Base-by-base conservation (phyloP, 1,284 basidiomycete species). In the Tylopilus sp. region DNA sequence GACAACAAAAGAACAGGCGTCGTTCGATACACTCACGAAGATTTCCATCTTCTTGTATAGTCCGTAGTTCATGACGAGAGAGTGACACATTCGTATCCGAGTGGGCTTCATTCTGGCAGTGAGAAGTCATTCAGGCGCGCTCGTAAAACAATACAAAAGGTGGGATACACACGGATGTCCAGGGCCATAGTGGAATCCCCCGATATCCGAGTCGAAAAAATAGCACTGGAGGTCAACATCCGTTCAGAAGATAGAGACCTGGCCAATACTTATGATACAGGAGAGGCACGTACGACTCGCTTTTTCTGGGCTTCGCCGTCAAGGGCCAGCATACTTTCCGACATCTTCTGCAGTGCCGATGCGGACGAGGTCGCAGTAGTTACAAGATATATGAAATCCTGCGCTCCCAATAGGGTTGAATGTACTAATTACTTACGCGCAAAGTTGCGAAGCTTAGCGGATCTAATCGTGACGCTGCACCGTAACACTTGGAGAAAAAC, bases 1-100 rank as follows among this genome's bases (percentile, higher is more conserved):
- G 45, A n/a, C n/a, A n/a, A n/a, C n/a, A n/a, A n/a, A n/a, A n/a
- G 45, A 50, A 58, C 31, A n/a, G 35, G 31, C 25, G 31, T 12
- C 21, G 31, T 25, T n/a, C 53, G 59, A 16, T 50, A 58, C 27
- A 86, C 94, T 74, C 77, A 96, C 95, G 75, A 96, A 96, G 71
- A 98, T 97, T 82, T 97, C 95, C 95, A 97, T 97, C 81, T 95
- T 94, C 83, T 96, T 96, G 84, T 97, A 97, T 25, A 97, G 82
- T 33, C 96, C 96, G 79, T 98, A 99, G 84, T 99, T 99, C 98
- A 99, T 99, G 66, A 99, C 97, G 50, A 99, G 87, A 16, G 96
- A 97, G 82, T 99, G 98, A 78, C 96, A 98, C 98, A 99, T 99
- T 74, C 97, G 92, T 84, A 99, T 98, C 31, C 97, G 87, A 31